Percentiles rank a stretch among this genome's conserved stretches.
phyloP scores from a whole-genome alignment of 257 asterid species.

The Dorcoceras hygrometricum region DNA sequence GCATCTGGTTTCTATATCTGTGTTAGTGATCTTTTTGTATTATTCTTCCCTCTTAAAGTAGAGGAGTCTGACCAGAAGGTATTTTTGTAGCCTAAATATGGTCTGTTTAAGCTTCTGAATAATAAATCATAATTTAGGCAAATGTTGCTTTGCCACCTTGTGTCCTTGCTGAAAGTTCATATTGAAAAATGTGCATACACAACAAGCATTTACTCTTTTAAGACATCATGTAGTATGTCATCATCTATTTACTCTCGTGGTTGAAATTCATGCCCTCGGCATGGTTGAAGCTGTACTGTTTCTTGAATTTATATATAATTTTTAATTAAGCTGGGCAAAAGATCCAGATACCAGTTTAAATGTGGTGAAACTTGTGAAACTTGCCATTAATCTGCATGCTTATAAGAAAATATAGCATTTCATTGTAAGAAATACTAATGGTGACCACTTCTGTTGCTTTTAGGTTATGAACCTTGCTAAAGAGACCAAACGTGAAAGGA shows the following conservation, averaged over 20 bases:
- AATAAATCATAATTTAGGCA: neutral
- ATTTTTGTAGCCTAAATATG: neutral
- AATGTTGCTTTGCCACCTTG: neutral
- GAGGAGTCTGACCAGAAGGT: neutral
- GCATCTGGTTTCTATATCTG: neutral
- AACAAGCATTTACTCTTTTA: neutral
- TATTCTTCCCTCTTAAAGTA: neutral
- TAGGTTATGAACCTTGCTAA: constrained; percentile 46
- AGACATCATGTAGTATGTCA: neutral
- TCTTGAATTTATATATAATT: no score
- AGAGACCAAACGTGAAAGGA: constrained; percentile 42
- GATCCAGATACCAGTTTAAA: neutral
- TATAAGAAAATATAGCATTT: neutral
- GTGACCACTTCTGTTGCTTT: neutral
- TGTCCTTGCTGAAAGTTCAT: neutral
- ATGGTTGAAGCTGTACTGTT: neutral
- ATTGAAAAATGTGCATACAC: neutral
- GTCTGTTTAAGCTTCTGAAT: neutral
- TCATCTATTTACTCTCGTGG: neutral
- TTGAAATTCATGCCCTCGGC: neutral
- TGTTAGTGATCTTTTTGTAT: neutral
- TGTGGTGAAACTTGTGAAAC: neutral
- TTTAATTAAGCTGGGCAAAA: no score
- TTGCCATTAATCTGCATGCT: neutral
- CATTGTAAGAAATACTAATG: neutral